phyloP scores from a whole-genome alignment of 1,139 yeast species.

The Ogataea hybrid region DNA sequence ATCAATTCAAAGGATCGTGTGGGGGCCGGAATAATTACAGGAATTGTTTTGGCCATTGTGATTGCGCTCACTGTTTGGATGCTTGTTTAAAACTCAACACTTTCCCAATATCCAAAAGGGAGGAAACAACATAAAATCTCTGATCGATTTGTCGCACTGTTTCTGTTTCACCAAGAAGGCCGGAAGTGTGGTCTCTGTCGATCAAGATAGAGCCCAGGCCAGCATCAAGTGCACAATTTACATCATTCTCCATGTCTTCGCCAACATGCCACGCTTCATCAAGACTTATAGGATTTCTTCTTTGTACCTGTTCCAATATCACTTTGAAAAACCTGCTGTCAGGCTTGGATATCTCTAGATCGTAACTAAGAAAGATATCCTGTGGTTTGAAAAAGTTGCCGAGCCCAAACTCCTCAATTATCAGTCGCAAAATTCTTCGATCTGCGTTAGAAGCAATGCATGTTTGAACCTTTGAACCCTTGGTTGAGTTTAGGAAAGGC shows the following conservation, averaged over 20 bases:
- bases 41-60: conserved; percentile 62
- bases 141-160: conserved; percentile 10
- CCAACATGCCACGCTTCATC: conserved; percentile 62
- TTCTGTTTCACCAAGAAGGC: conserved; percentile 11
- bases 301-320: conserved; percentile 27
- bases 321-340: conserved; percentile 43
- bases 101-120: conserved; percentile 10
- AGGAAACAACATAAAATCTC: conserved; percentile 18
- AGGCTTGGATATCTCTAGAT: conserved; percentile 55
- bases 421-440: conserved; percentile 39
- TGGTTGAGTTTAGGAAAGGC: conserved; percentile 41
- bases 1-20: conserved; percentile 70
- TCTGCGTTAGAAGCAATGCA: conserved; percentile 64
- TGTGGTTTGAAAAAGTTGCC: conserved; percentile 38
- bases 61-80: conserved; percentile 75
- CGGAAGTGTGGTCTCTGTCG: conserved; percentile 18
- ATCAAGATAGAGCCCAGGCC: conserved; percentile 61
- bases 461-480: conserved; percentile 35
- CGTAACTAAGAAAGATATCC: conserved; percentile 51
- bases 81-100: conserved; percentile 37
- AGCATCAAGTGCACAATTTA: conserved; percentile 47
- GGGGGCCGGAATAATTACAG: conserved; percentile 88
- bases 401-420: conserved; percentile 45
- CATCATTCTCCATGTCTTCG: conserved; percentile 55
- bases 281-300: conserved; percentile 5